Evolutionary conservation across 1,284 basidiomycete genomes (phyloP).

Genomic region (Ganoderma multipileum): DNA sequence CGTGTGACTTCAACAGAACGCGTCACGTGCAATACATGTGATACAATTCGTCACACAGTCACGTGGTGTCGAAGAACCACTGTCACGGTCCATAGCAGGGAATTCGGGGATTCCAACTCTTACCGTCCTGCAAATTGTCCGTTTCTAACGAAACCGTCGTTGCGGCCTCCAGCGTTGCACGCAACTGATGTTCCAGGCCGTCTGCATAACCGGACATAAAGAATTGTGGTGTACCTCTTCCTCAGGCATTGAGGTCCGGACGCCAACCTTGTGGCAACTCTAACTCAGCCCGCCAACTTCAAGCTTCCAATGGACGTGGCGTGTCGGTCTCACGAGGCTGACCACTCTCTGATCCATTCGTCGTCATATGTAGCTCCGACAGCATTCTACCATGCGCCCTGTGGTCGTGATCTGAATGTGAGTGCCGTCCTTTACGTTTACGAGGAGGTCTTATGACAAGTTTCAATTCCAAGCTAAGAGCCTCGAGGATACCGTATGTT

Average conservation of each 20-base stretch:
- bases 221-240: neutral
- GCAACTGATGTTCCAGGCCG: neutral
- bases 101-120: neutral
- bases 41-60: neutral
- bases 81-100: neutral
- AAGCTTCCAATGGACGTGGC: neutral
- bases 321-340: neutral
- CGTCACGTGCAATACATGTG: neutral
- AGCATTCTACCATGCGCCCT: neutral
- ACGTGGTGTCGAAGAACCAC: neutral
- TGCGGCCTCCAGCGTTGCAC: neutral
- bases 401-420: neutral
- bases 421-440: neutral
- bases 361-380: neutral
- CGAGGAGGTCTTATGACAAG: neutral
- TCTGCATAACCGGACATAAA: neutral
- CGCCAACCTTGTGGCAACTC: neutral
- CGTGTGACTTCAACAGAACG: conserved; percentile 6
- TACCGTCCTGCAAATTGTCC: neutral
- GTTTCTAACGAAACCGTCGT: neutral
- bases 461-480: neutral
- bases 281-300: neutral
- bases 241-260: neutral
- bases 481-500: conserved; percentile 2
- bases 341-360: neutral